Conservation (phyloP, 2,329 filamentous ascomycete genomes). For the Neodidymelliopsis sp. region DNA sequence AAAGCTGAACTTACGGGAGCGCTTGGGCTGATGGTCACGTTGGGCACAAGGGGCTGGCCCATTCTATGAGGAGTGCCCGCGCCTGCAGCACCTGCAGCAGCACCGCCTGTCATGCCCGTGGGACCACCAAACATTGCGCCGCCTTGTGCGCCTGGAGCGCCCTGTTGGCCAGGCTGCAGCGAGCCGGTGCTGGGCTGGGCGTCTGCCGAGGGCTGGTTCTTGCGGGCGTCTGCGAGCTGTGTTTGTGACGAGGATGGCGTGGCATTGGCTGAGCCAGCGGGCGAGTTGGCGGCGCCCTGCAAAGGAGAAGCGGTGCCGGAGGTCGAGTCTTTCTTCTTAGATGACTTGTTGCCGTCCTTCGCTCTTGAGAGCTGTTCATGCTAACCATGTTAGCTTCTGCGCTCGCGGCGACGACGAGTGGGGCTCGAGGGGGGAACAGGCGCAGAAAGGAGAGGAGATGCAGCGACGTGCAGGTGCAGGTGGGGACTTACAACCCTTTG, state of each 20-base stretch:
- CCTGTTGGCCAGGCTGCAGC: constrained; percentile 43
- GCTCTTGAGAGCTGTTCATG: constrained; percentile 88
- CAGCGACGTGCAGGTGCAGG: constrained; percentile 17
- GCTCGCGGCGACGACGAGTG: constrained; percentile 37
- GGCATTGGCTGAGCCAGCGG: constrained; percentile 66
- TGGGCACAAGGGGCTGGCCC: constrained; percentile 73
- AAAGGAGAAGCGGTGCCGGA: constrained; percentile 82
- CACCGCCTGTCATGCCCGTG: constrained; percentile 41
- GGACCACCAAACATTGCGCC: constrained; percentile 45
- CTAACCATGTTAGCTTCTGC: constrained; percentile 61
- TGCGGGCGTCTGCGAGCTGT: constrained; percentile 83
- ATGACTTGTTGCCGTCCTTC: constrained; percentile 80
- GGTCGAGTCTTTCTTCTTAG: constrained; percentile 66
- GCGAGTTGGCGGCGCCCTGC: constrained; percentile 64
- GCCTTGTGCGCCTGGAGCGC: constrained; percentile 39
- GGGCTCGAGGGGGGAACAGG: constrained; percentile 26
- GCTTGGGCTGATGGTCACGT: constrained; percentile 93
- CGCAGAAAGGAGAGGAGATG: constrained; percentile 32
- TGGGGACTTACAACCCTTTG: constrained; percentile 86
- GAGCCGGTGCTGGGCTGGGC: constrained; percentile 34
- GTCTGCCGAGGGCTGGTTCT: constrained; percentile 67
- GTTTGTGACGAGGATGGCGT: constrained; percentile 92
- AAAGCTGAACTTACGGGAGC: constrained; percentile 63
- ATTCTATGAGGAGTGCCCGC: constrained; percentile 68
- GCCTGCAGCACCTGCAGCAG: constrained; percentile 55